Evolutionary conservation across 441 rosid genomes (phyloP).

Genomic region (Euphorbia celastroides): DNA sequence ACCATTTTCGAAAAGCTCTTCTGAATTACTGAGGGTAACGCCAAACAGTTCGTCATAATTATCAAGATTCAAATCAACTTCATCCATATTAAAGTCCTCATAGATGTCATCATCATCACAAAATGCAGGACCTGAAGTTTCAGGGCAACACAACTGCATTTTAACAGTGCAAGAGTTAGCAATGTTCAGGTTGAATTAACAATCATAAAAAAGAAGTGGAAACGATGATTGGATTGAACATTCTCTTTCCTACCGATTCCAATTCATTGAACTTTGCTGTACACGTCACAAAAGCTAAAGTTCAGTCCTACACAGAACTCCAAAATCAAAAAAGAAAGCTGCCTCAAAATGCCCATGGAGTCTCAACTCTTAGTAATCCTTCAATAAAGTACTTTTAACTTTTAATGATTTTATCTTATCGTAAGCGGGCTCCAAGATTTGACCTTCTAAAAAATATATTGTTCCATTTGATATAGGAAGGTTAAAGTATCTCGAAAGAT

Average conservation of each 20-base stretch:
- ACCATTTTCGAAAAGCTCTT: slow-evolving; percentile 77
- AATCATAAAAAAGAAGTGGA: not conserved
- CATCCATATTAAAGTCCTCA: slow-evolving; percentile 80
- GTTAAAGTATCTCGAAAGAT: not conserved
- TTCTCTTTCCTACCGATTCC: not conserved
- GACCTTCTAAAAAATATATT: not conserved
- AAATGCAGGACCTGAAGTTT: slow-evolving; percentile 36
- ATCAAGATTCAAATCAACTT: slow-evolving; percentile 78
- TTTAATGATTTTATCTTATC: not conserved
- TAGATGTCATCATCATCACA: slow-evolving; percentile 66
- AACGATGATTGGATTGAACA: not conserved
- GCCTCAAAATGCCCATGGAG: not conserved
- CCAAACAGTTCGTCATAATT: slow-evolving; percentile 97
- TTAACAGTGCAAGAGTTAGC: slow-evolving; percentile 10
- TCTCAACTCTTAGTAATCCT: not conserved
- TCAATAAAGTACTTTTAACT: too few species aligned
- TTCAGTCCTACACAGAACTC: not conserved
- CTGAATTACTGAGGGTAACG: slow-evolving; percentile 65
- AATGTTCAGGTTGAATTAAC: slow-evolving; percentile 11
- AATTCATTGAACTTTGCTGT: too few species aligned
- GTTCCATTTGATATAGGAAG: not conserved
- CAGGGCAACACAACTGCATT: slow-evolving; percentile 47
- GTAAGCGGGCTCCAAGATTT: not conserved
- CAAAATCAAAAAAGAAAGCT: not conserved
- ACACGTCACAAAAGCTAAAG: not conserved